These are phyloP conservation scores for Colletotrichum viniferum DNA, from an alignment of 2,329 filamentous ascomycete species.

Conservation along the genomic window DNA sequence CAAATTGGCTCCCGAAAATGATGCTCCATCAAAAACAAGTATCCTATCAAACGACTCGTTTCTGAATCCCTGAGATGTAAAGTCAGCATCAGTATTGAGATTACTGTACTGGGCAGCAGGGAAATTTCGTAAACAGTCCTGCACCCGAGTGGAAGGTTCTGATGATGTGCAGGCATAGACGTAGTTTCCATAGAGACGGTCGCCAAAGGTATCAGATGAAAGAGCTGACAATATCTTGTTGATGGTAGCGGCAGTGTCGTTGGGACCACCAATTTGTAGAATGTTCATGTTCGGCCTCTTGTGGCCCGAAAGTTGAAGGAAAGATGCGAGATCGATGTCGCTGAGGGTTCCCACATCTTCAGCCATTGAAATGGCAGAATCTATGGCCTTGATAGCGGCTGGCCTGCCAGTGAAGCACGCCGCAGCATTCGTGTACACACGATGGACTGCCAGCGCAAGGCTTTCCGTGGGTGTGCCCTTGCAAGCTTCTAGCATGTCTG, in stretches of 20 bases:
- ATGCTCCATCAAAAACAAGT: not conserved
- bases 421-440: not conserved
- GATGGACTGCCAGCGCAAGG: not conserved
- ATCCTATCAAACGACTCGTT: constrained; percentile 33
- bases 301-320: constrained; percentile 23
- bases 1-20: not conserved
- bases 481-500: not conserved
- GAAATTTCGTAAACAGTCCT: not conserved
- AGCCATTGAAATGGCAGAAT: not conserved
- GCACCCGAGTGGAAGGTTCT: constrained; percentile 4
- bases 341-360: not conserved
- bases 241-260: not conserved
- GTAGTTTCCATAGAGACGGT: constrained; percentile 19
- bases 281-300: constrained; percentile 24
- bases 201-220: not conserved
- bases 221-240: not conserved
- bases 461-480: not conserved
- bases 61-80: constrained; percentile 21
- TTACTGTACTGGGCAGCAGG: not conserved
- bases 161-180: constrained; percentile 31
- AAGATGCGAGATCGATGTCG: not conserved
- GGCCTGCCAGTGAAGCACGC: not conserved
- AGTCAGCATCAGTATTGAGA: constrained; percentile 33
- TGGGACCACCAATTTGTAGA: not conserved
- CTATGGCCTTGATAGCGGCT: not conserved